Percentiles rank a stretch among this genome's conserved stretches.
These are phyloP conservation scores for Mrakiaceae sp. DNA, from an alignment of 1,284 basidiomycete species.

Conservation along the genomic window DNA sequence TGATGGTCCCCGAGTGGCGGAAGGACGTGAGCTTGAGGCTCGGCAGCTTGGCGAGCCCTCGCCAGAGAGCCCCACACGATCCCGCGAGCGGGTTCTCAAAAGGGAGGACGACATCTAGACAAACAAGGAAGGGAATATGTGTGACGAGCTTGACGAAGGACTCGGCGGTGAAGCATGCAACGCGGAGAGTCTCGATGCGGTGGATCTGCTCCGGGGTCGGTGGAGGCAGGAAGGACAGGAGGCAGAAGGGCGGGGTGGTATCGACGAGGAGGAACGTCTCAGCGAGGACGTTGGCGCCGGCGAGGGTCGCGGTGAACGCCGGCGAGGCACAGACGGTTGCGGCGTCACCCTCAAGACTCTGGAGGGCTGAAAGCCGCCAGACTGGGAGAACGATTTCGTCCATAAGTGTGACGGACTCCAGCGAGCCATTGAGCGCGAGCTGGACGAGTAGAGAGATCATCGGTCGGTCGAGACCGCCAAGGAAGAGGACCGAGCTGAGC, in stretches of 20 bases:
- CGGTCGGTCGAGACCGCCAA: neutral
- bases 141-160: constrained; percentile 7
- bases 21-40: constrained; percentile 4
- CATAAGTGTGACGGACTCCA: constrained; percentile 6
- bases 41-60: neutral
- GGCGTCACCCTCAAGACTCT: neutral
- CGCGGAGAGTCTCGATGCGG: constrained; percentile 6
- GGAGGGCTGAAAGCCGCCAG: constrained; percentile 6
- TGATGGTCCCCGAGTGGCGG: constrained; percentile 3
- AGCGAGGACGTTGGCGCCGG: constrained; percentile 1
- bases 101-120: constrained; percentile 1
- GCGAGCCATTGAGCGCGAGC: neutral
- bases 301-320: neutral
- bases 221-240: too few relatives aligned
- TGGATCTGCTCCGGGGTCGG: constrained; percentile 2
- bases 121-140: constrained; percentile 9
- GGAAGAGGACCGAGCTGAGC: neutral
- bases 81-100: neutral
- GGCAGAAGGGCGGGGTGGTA: neutral
- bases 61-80: neutral
- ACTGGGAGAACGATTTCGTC: constrained; percentile 8
- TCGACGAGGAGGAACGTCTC: constrained; percentile 1
- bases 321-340: too few relatives aligned
- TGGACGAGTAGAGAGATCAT: neutral
- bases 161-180: neutral